Conservation (phyloP, 2,329 filamentous ascomycete species). For the Alternaria rosae region DNA sequence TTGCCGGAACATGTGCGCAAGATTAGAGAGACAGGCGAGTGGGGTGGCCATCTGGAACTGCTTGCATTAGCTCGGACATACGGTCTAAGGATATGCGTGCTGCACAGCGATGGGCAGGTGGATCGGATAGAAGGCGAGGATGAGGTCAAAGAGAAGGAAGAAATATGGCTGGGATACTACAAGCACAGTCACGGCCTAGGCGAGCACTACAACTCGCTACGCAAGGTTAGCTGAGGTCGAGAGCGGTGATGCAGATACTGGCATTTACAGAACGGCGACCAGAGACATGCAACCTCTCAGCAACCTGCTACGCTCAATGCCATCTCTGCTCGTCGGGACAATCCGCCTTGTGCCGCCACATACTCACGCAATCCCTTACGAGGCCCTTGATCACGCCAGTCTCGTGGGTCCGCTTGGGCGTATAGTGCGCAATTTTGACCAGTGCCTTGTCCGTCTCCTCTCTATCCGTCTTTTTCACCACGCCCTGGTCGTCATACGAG, state of each 20-base stretch:
- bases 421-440: constrained; percentile 61
- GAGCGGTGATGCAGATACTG: neutral
- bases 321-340: constrained; percentile 5
- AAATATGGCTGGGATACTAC: constrained; percentile 94
- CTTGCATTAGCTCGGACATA: constrained; percentile 84
- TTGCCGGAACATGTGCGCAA: constrained; percentile 75
- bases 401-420: constrained; percentile 64
- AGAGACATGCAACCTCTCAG: neutral
- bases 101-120: constrained; percentile 81
- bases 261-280: neutral
- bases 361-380: constrained; percentile 57
- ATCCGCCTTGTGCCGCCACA: constrained; percentile 54
- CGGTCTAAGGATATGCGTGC: constrained; percentile 78
- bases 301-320: neutral
- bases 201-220: constrained; percentile 95
- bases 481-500: constrained; percentile 64
- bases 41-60: constrained; percentile 93
- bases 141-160: constrained; percentile 56
- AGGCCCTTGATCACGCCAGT: constrained; percentile 57
- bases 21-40: constrained; percentile 88
- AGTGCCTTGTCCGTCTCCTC: constrained; percentile 51
- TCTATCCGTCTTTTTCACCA: constrained; percentile 58
- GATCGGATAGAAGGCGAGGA: constrained; percentile 72
- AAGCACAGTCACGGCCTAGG: constrained; percentile 91
- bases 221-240: constrained; percentile 43